Evolutionary conservation across 1,284 basidiomycete genomes (phyloP), one percentile per base, ranked within the genome.

Genomic region (Rugiboletus extremiorientalis): DNA sequence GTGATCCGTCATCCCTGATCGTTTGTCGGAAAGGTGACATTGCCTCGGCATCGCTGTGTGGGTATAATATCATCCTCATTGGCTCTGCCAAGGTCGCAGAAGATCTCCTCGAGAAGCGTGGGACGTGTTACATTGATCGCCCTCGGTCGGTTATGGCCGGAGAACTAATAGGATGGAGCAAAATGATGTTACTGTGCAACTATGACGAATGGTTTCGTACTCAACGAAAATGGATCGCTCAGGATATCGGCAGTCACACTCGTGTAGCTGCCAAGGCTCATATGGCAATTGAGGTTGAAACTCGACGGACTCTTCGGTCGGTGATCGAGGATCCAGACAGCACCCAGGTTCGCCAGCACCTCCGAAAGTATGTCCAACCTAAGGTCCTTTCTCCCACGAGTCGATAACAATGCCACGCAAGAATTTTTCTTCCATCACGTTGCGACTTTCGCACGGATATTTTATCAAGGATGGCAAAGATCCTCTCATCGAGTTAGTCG

Each of bases 191-290:
- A 10, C 62, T 74, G 7, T 59, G 57, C 28, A 60, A 62, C 15
- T 69, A 66, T 30, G 60, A 63, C 11, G 56, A 67, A 4, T 63
- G 65, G 47, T 64, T 69, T 52, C 55, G 63, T 22, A 25, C 34
- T 2, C 65, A 65, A 23, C 60, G 65, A 31, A 65, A 63, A 36
- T 67, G 58, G 49, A 49, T 73, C 20, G 56, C 65, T 1, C 64
- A 84, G 54, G 62, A 64, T 2, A 61, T 74, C 16, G 69, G 73
- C 4, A 64, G 60, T 18, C 54, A 60, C 18, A 54, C 64, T 6
- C 43, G 54, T 7, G 52, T 65, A n/a, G n/a, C n/a, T n/a, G 11
- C 25, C 50, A 48, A 56, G 52, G 15, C 65, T 60, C 59, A 63
- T 28, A 43, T 52, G 8, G 50, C 65, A 51, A 65, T 71, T 47